These are phyloP conservation scores for Magnolia sinica DNA, from an alignment of 164 flowering plant genomes.

Conservation along the genomic window DNA sequence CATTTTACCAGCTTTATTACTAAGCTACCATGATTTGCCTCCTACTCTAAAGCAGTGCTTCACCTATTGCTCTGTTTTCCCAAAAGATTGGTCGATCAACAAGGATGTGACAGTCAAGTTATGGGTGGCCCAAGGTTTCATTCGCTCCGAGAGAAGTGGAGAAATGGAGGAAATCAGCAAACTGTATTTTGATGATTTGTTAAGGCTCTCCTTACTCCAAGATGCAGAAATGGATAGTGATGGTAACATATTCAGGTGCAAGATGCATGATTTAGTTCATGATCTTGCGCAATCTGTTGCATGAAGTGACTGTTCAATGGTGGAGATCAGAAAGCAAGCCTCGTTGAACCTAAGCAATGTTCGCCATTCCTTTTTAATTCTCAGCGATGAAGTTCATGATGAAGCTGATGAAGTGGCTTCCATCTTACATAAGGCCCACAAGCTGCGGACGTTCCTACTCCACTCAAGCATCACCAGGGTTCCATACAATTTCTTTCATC, in stretches of 20 bases:
- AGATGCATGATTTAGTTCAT: slow-evolving; percentile 12
- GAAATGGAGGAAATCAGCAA: slow-evolving; percentile 14
- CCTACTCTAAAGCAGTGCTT: slow-evolving; percentile 19
- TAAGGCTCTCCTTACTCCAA: slow-evolving; percentile 11
- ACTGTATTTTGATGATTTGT: slow-evolving; percentile 13
- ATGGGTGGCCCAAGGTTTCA: slow-evolving; percentile 22
- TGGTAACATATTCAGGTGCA: background rate
- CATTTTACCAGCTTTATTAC: slow-evolving; percentile 14
- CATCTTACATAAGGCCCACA: no score
- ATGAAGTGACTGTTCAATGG: background rate
- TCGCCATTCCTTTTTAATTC: background rate
- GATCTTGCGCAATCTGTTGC: slow-evolving; percentile 4
- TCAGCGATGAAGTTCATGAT: background rate
- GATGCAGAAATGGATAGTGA: background rate
- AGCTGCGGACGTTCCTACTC: background rate
- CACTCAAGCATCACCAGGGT: background rate
- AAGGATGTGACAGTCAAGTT: slow-evolving; percentile 13
- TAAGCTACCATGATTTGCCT: slow-evolving; percentile 17
- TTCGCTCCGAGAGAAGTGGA: slow-evolving; percentile 2
- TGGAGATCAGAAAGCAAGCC: no score
- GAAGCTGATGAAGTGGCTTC: background rate
- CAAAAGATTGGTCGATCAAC: slow-evolving; percentile 3
- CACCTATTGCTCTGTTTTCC: slow-evolving; percentile 22
- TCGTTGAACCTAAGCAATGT: background rate
- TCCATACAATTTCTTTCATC: background rate